A percentile compares a stretch with the other conserved stretches of the same genome.
Conservation (phyloP, 805 yeast genomes). For the Maudiozyma turicensis region DNA sequence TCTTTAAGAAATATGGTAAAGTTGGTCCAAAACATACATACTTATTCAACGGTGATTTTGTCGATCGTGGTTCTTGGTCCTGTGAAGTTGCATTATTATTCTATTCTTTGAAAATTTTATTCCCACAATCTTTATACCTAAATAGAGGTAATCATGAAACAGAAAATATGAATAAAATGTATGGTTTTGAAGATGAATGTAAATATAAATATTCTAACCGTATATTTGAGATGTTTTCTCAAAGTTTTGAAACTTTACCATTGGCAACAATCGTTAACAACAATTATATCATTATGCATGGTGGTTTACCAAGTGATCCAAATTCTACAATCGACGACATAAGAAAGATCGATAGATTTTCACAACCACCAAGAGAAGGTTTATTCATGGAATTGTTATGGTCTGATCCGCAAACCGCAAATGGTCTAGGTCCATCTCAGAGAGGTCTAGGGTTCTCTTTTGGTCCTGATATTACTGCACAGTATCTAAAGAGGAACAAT, state of each 20-base stretch:
- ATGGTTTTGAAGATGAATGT: slow-evolving; percentile 95
- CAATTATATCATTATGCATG: slow-evolving; percentile 85
- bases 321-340: slow-evolving; percentile 64
- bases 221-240: slow-evolving; percentile 72
- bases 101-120: slow-evolving; percentile 65
- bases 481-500: slow-evolving; percentile 62
- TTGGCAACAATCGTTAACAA: slow-evolving; percentile 72
- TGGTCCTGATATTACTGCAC: slow-evolving; percentile 88
- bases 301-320: slow-evolving; percentile 83
- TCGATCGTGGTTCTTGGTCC: slow-evolving; percentile 97
- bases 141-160: slow-evolving; percentile 98
- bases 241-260: slow-evolving; percentile 79
- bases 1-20: slow-evolving; percentile 65
- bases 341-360: slow-evolving; percentile 58
- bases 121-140: slow-evolving; percentile 59
- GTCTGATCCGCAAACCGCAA: slow-evolving; percentile 84
- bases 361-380: slow-evolving; percentile 86
- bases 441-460: slow-evolving; percentile 95
- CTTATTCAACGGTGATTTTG: slow-evolving; percentile 94
- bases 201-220: slow-evolving; percentile 78
- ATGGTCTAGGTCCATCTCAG: slow-evolving; percentile 80
- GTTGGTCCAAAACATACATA: slow-evolving; percentile 58
- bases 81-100: slow-evolving; percentile 85
- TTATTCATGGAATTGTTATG: slow-evolving; percentile 92
- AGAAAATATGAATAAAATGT: slow-evolving; percentile 90